Base-by-base conservation (phyloP, 2,329 filamentous ascomycete species). In the Zalaria obscura region DNA sequence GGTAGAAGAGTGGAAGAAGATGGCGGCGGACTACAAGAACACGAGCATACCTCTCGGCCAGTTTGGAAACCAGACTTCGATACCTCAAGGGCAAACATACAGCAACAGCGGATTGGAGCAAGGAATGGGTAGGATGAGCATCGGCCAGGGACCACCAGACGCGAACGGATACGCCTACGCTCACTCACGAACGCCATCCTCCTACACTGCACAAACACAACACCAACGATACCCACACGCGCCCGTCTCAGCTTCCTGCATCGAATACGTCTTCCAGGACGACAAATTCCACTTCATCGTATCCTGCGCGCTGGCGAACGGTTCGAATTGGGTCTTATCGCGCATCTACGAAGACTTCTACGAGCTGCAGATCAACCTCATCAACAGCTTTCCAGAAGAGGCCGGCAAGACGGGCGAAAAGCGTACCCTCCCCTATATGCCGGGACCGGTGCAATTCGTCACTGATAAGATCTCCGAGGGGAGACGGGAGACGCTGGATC, bases 261-360 rank as follows among this genome's bases (percentile, higher is more conserved):
- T 89, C 10, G 75, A 86, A 47, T 96, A 94, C 65, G 93, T 86
- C 60, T 96, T 93, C 55, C 86, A 87, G 45, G 89, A 96, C 57
- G 88, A 95, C 52, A 95, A 95, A 60, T 96, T 96, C 63, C 96
- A 91, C 86, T 98, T 96, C 56, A 84, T 95, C 41, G 89, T 98
- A 45, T 88, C 95, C 60, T 86, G 84, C 25, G 74, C 80, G 53
- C 76, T 96, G 61, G 86, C 94, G 55, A 88, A 96, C 57, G 88
- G 87, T 38, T 75, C 84, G 37, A 80, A 84, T 56, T 96, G 88
- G 87, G 88, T 95, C 58, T 67, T 98, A 39, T 89, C 86, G 33
- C 78, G 91, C 48, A 91, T 93, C 56, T 98, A 98, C 56, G 87
- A 96, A 60, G 91, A 96, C 65, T 98, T 98, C 58, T 98, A 96